These are phyloP conservation scores for Phialophora macrospora DNA, from an alignment of 2,329 filamentous ascomycete genomes.

Conservation along the genomic window DNA sequence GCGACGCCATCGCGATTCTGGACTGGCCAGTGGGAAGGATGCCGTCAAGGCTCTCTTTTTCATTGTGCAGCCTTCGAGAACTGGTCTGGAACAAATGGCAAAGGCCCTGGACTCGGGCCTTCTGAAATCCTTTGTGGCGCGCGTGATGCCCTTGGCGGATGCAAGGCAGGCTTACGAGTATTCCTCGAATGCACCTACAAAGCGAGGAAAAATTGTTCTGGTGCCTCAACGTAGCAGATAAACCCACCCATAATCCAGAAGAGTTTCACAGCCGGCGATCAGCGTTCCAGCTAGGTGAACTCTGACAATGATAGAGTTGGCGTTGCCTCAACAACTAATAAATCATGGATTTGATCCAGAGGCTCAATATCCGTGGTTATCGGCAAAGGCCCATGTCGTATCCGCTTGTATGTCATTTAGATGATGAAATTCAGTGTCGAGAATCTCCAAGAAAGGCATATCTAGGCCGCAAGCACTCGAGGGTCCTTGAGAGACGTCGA, in stretches of 20 bases:
- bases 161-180: constrained; percentile 38
- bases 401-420: background rate
- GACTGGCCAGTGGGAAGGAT: constrained; percentile 25
- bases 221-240: constrained; percentile 4
- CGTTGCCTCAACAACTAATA: background rate
- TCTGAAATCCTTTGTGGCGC: constrained; percentile 37
- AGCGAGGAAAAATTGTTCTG: constrained; percentile 40
- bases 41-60: constrained; percentile 39
- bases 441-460: background rate
- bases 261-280: background rate
- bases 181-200: constrained; percentile 30
- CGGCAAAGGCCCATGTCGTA: background rate
- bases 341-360: background rate
- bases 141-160: constrained; percentile 32
- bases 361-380: background rate
- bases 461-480: background rate
- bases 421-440: constrained; percentile 2
- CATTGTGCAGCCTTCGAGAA: constrained; percentile 29
- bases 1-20: constrained; percentile 35
- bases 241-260: background rate
- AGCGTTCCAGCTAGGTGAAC: background rate
- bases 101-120: constrained; percentile 28
- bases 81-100: constrained; percentile 31
- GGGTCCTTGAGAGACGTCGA: background rate
- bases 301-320: background rate